These are phyloP conservation scores for Boletus bicolor DNA, from an alignment of 768 basidiomycete species.

Conservation along the genomic window DNA sequence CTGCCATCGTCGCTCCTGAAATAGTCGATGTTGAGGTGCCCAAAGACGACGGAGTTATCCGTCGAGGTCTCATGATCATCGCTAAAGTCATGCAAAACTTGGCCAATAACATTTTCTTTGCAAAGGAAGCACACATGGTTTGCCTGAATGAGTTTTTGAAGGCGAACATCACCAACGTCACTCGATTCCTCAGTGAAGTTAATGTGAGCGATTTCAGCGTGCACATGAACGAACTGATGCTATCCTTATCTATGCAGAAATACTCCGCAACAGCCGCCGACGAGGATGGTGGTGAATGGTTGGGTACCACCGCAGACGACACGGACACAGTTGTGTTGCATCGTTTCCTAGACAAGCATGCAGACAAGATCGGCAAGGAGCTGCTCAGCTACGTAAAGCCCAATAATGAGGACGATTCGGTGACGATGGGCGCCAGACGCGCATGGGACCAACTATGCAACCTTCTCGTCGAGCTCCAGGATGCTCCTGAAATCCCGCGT, in stretches of 20 bases:
- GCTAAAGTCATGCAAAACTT: constrained; percentile 92
- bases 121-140: constrained; percentile 86
- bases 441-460: constrained; percentile 82
- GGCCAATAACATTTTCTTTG: constrained; percentile 92
- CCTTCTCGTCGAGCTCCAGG: constrained; percentile 73
- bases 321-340: constrained; percentile 82
- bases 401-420: constrained; percentile 49
- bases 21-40: constrained; percentile 80
- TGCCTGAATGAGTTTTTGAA: constrained; percentile 72
- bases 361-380: constrained; percentile 86
- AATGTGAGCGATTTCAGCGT: constrained; percentile 43
- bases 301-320: constrained; percentile 74
- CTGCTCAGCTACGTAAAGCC: constrained; percentile 69
- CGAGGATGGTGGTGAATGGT: constrained; percentile 69
- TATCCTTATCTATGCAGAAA: constrained; percentile 33
- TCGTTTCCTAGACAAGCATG: constrained; percentile 80
- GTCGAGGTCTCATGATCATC: constrained; percentile 79
- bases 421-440: constrained; percentile 65
- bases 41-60: constrained; percentile 54
- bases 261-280: constrained; percentile 43
- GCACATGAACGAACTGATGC: background rate
- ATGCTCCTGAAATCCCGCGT: constrained; percentile 63
- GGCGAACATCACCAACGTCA: constrained; percentile 68
- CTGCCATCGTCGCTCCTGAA: constrained; percentile 85
- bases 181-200: constrained; percentile 72